Evolutionary conservation across 2,329 filamentous ascomycete genomes (phyloP), one percentile per base, ranked within the genome.

Genomic region (Stenocarpella maydis): DNA sequence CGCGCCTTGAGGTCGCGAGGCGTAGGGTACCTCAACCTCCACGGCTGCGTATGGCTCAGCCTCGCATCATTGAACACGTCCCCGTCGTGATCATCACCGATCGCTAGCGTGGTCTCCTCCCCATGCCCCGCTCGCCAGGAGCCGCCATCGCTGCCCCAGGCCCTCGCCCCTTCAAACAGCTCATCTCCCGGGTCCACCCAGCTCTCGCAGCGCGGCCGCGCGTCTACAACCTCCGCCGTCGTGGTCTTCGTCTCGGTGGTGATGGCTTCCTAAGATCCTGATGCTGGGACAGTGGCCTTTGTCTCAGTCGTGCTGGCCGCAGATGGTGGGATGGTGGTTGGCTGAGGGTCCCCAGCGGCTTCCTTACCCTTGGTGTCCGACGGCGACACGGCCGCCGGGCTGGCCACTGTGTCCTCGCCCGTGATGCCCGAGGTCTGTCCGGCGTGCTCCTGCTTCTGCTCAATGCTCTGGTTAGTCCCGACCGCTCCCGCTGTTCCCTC

Each of bases 341-440:
- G 71, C 65, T 53, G 26, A 24, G 41, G 43, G 7, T 43, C 52
- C 37, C n/a, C n/a, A n/a, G 26, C 34, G 21, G 37, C 19, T 65
- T 65, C 60, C 71, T 54, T 72, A 50, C 71, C 70, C 49, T 71
- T 69, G 26, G 65, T 69, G 5, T 70, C 71, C 9, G 74, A 69
- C 12, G 78, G 77, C 21, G 78, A 77, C 24, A 79, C 72, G 39
- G 72, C 74, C 17, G 76, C 77, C 43, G 78, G 76, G 70, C 78
- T 78, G 47, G 74, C 74, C 19, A 78, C 76, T 0, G 74, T 76
- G 8, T 77, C 74, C 41, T 73, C 72, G 58, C 78, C 77, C 37
- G 78, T 82, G 49, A 87, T 80, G 7, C 85, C 85, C 6, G 82
- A 81, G 71, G 87, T 85, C 73, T 87, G 84, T 17, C 74, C 80